A percentile compares a stretch with the other conserved stretches of the same genome.
Conservation (phyloP, 192 early-diverging fungal genomes). For the Coemansia sp. region DNA sequence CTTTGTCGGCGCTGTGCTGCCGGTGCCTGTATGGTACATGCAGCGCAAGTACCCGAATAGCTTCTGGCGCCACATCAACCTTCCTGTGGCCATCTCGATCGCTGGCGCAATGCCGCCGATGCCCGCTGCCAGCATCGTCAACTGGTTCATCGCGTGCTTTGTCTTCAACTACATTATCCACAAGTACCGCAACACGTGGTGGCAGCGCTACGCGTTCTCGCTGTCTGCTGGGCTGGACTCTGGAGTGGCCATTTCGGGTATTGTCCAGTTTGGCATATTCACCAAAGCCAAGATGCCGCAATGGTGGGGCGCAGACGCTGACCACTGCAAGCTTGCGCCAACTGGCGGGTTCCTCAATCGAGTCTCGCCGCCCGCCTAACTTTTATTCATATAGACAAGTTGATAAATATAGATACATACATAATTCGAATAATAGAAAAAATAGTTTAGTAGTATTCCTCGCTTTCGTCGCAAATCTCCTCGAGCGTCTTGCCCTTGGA, state of each 20-base stretch:
- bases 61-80: conserved; percentile 63
- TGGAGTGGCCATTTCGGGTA: conserved; percentile 49
- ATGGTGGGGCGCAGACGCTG: conserved; percentile 66
- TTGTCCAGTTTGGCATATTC: conserved; percentile 48
- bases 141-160: conserved; percentile 67
- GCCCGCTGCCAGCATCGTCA: conserved; percentile 64
- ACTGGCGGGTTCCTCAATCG: conserved; percentile 77
- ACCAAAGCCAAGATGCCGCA: conserved; percentile 45
- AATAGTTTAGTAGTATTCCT: neutral
- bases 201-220: conserved; percentile 59
- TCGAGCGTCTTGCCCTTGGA: conserved; percentile 55
- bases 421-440: neutral
- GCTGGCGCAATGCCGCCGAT: conserved; percentile 64
- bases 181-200: conserved; percentile 66
- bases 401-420: conserved; percentile 20
- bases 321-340: conserved; percentile 94
- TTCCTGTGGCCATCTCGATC: conserved; percentile 68
- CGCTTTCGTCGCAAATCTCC: conserved; percentile 43
- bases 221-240: conserved; percentile 51
- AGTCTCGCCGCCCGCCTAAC: neutral
- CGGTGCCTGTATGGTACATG: conserved; percentile 69
- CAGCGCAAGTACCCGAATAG: conserved; percentile 62
- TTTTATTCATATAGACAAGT: neutral
- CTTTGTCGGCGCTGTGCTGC: conserved; percentile 67
- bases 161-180: conserved; percentile 70